Conservation (phyloP, 352 stramenopile genomes). For the Blastocystis hominis region DNA sequence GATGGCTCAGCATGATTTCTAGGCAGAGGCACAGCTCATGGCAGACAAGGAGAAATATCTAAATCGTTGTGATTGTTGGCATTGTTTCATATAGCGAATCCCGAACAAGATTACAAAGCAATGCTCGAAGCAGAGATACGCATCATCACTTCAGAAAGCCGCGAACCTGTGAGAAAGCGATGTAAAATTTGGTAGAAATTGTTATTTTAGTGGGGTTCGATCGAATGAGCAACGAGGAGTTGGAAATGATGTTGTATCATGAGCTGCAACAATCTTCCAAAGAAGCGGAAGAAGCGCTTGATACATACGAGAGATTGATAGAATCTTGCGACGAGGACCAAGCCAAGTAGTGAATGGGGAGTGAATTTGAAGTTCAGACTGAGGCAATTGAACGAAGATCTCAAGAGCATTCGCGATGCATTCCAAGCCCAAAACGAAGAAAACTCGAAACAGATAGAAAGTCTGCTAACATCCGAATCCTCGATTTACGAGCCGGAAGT, state of each 20-base stretch:
- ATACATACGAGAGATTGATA: neutral
- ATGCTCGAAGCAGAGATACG: neutral
- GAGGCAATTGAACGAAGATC: neutral
- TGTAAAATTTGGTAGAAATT: neutral
- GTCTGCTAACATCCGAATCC: neutral
- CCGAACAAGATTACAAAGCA: neutral
- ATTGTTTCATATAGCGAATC: neutral
- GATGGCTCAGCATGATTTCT: neutral
- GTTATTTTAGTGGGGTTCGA: neutral
- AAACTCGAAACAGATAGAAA: conserved; percentile 36
- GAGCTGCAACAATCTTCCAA: neutral
- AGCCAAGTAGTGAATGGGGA: neutral
- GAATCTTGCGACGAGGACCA: neutral
- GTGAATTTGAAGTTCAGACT: neutral
- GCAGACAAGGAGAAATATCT: neutral
- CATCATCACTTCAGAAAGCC: neutral
- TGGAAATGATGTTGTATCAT: neutral
- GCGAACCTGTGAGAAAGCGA: neutral
- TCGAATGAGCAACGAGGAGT: neutral
- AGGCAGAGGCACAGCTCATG: neutral
- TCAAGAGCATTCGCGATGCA: neutral
- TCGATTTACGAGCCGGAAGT: conserved; percentile 7
- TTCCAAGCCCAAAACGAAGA: conserved; percentile 21
- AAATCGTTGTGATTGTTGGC: neutral
- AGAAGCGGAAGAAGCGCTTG: neutral